Evolutionary conservation across 164 flowering plant genomes (phyloP).

Genomic region (Annona cherimola): DNA sequence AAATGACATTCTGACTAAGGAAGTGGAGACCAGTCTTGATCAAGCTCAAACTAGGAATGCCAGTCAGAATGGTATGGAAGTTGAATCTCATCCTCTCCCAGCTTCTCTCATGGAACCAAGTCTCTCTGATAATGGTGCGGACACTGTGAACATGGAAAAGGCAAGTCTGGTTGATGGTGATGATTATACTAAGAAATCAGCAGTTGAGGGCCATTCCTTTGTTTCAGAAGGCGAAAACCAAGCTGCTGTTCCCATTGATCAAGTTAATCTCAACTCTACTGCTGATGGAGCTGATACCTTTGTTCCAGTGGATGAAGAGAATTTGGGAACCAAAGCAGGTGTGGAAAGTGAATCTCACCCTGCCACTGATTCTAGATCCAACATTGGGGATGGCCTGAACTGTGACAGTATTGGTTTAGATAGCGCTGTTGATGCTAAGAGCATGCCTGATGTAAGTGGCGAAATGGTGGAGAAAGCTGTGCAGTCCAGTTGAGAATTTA

Average conservation of each 20-base stretch:
- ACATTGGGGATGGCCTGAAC: not conserved
- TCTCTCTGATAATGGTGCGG: not conserved
- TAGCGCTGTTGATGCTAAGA: not conserved
- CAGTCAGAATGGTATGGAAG: slow-evolving; percentile 11
- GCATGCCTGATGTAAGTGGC: not conserved
- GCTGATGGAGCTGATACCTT: not conserved
- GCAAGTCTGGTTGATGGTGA: not conserved
- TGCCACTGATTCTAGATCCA: not conserved
- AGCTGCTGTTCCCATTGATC: not conserved
- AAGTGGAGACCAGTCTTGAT: slow-evolving; percentile 9
- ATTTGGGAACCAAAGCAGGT: not conserved
- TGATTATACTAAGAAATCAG: not conserved
- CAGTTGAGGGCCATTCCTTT: not conserved
- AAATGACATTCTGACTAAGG: slow-evolving; percentile 8
- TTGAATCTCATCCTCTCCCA: slow-evolving; percentile 8
- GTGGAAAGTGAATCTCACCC: not conserved
- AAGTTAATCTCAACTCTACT: not conserved
- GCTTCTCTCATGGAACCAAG: slow-evolving; percentile 7
- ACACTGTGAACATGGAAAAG: slow-evolving; percentile 6
- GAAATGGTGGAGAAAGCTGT: not conserved
- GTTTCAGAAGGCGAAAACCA: not conserved
- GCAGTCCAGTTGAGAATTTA: not conserved
- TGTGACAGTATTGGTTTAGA: not conserved
- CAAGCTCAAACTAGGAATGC: slow-evolving; percentile 3
- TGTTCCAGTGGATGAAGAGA: not conserved